Evolutionary conservation across 1,284 basidiomycete species (phyloP), one percentile per base, ranked within the genome.

Genomic region (Flammula alnicola): DNA sequence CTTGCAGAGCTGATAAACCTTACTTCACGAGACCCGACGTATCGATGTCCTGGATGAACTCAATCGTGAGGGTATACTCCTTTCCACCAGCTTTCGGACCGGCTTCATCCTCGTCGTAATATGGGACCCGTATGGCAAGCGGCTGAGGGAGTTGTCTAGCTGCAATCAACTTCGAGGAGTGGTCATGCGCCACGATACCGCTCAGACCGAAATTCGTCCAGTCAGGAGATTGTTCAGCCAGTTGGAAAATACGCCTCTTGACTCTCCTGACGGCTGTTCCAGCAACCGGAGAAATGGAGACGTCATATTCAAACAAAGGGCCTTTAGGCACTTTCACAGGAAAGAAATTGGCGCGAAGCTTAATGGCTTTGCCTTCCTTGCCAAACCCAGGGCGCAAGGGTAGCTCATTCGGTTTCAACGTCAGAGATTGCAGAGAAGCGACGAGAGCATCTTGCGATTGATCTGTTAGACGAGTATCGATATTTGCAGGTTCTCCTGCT

Each of bases 301-400:
- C 78, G 53, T 85, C 81, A 56, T 91, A 91, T 55, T 91, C 88
- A 60, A 75, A 81, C 8, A 89, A 58, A 0, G 81, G 77, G 0
- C 73, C 77, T 44, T 82, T 81, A 1, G 84, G 83, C 12, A 88
- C 69, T 32, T 73, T 74, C 14, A 91, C 74, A 1, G 88, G 81
- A 68, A 91, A 91, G 71, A 84, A 89, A 57, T 91, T 91, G 10
- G 87, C 74, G 10, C 88, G 81, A 30, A 91, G 71, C 55, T 78
- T 84, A 66, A 90, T 80, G 25, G 66, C 54, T 9, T 46, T 76
- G 6, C 89, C 89, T 1, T 57, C 60, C 0, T 72, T 83, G 3
- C 89, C 90, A 63, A 82, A 88, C 49, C 75, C 83, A 11, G 86
- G 87, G 19, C 89, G 82, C 5, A 78, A 56, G 10, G 90, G 89